Conservation (phyloP, 768 basidiomycete genomes). For the Leucosporidium creatinivorum region DNA sequence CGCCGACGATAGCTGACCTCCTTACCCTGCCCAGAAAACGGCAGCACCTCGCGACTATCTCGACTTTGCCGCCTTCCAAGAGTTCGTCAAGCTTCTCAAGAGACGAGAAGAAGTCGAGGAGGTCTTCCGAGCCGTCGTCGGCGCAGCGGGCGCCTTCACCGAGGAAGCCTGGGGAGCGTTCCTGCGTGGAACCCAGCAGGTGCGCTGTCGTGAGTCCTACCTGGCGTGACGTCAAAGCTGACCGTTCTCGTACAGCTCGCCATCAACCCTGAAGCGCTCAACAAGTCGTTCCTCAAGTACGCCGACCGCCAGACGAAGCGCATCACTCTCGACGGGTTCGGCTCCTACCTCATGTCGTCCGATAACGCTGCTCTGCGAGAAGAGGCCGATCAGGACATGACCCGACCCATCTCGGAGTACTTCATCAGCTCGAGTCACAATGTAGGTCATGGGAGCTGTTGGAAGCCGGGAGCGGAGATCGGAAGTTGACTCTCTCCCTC, state of each 20-base stretch:
- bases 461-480: background rate
- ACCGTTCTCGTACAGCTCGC: slow-evolving; percentile 43
- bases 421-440: slow-evolving; percentile 87
- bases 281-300: slow-evolving; percentile 28
- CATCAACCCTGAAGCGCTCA: slow-evolving; percentile 13
- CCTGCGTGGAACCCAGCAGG: slow-evolving; percentile 53
- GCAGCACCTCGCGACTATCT: slow-evolving; percentile 43
- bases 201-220: slow-evolving; percentile 24
- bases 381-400: slow-evolving; percentile 74
- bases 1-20: background rate
- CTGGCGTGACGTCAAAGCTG: background rate
- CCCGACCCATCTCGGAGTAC: slow-evolving; percentile 75
- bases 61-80: slow-evolving; percentile 70
- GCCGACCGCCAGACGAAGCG: slow-evolving; percentile 33
- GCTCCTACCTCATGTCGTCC: slow-evolving; percentile 67
- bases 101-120: slow-evolving; percentile 71
- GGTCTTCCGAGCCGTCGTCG: slow-evolving; percentile 40
- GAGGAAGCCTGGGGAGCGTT: slow-evolving; percentile 50
- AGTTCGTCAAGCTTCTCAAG: slow-evolving; percentile 74
- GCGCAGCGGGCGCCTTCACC: slow-evolving; percentile 34
- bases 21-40: background rate
- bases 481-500: background rate
- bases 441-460: slow-evolving; percentile 16
- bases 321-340: slow-evolving; percentile 60
- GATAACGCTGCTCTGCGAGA: slow-evolving; percentile 62